phyloP scores from a whole-genome alignment of 2,329 filamentous ascomycete genomes.

The Fusarium clavum region DNA sequence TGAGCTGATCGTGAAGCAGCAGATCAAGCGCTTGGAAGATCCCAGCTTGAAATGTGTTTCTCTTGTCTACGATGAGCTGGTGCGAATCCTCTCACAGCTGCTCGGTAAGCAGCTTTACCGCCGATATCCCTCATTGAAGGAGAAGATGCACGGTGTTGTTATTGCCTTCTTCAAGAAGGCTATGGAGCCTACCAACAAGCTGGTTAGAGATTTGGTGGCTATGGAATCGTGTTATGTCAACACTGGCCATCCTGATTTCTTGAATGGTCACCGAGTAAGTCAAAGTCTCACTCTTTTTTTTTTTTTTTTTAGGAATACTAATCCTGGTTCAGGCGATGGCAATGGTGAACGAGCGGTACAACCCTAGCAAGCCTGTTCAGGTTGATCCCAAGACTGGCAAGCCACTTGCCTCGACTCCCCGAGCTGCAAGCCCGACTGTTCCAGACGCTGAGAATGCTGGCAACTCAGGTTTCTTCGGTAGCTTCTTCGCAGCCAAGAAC shows the following conservation, averaged over 20 bases:
- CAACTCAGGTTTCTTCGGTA: slow-evolving; percentile 92
- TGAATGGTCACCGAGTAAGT: slow-evolving; percentile 89
- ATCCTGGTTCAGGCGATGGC: slow-evolving; percentile 82
- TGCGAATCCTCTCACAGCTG: slow-evolving; percentile 92
- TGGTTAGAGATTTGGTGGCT: slow-evolving; percentile 89
- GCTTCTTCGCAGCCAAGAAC: slow-evolving; percentile 99
- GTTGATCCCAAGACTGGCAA: slow-evolving; percentile 99
- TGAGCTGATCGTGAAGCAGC: slow-evolving; percentile 97
- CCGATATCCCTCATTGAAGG: slow-evolving; percentile 92
- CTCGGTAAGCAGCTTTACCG: slow-evolving; percentile 90
- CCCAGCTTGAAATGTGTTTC: slow-evolving; percentile 98
- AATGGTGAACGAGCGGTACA: slow-evolving; percentile 94
- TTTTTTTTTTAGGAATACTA: not conserved
- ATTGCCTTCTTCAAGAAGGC: slow-evolving; percentile 97
- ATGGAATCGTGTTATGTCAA: slow-evolving; percentile 99
- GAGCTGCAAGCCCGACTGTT: slow-evolving; percentile 80
- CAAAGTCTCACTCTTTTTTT: not conserved
- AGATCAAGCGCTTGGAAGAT: slow-evolving; percentile 96
- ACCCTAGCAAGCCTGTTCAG: slow-evolving; percentile 84
- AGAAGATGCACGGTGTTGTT: slow-evolving; percentile 94
- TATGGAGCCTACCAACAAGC: slow-evolving; percentile 98
- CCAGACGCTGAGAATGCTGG: slow-evolving; percentile 59
- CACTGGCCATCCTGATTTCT: slow-evolving; percentile 96
- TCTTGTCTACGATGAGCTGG: slow-evolving; percentile 95
- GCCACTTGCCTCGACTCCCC: slow-evolving; percentile 77